Base-by-base conservation (phyloP, 768 basidiomycete genomes). In the Ramaria sp. region DNA sequence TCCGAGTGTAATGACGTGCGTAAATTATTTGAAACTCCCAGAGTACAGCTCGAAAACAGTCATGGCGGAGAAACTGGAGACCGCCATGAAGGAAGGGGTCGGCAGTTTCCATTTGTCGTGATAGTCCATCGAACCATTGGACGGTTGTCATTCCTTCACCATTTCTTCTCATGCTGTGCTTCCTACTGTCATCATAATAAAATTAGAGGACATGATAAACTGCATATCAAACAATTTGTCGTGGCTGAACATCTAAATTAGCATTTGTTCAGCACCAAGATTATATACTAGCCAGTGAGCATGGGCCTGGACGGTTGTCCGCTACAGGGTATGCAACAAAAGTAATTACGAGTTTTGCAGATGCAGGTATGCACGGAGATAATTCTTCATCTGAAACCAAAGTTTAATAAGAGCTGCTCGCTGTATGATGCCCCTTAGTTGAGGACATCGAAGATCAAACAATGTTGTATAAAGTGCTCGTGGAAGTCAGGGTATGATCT, bases 1-100 rank as follows among this genome's bases (percentile, higher is more conserved):
- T 27, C 94, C 94, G 0, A 94, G 90, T 62, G 94, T 97, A 28
- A 98, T 98, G 96, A 98, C 96, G 3, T 99, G 96, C 67, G 94
- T 92, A 57, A 92, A 93, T 69, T 95, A 92, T 65, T 72, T 99
- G 64, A 99, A 99, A 68, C 73, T 97, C 60, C 95, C 95, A 0
- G 93, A 97, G 63, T 98, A 98, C 67, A 90, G 88, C 54, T 83
- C 85, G 25, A 92, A 88, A 68, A 77, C 73, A 34, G 81, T 89
- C 37, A 85, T 98, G 82, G 76, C 72, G 62, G 82, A 88, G 66
- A 95, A 92, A 66, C 68, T 99, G 60, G 73, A 74, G 50, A 74
- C 79, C 30, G 95, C 96, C 36, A 89, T 96, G 73, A 79, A 81
- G 61, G 96, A 98, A 70, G 96, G 96, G 39, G 85, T 90, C 55